phyloP scores from a whole-genome alignment of 2,329 filamentous ascomycete genomes.

The Xylaria sp. region DNA sequence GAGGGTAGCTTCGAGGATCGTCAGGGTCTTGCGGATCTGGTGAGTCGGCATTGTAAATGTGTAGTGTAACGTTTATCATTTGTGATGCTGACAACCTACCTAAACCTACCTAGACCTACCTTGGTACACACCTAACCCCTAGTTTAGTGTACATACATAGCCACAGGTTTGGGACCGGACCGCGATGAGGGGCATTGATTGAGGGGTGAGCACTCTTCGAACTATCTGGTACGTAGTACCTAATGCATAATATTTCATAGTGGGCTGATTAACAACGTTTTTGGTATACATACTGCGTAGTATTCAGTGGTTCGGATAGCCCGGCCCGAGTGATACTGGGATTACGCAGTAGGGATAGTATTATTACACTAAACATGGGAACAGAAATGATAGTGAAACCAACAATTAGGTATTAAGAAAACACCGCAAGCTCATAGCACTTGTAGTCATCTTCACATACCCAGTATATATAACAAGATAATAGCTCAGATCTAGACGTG shows the following conservation, averaged over 20 bases:
- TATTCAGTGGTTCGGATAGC: constrained; percentile 24
- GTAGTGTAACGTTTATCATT: constrained; percentile 4
- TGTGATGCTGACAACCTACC: constrained; percentile 9
- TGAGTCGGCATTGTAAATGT: constrained; percentile 12
- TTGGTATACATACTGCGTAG: neutral
- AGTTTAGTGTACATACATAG: neutral
- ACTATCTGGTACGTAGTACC: too few relatives aligned
- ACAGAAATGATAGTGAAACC: too few relatives aligned
- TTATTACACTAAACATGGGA: too few relatives aligned
- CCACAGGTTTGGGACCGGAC: constrained; percentile 4
- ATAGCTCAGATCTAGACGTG: neutral
- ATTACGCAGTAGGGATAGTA: too few relatives aligned
- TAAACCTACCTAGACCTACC: too few relatives aligned
- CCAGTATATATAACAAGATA: too few relatives aligned
- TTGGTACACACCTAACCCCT: neutral
- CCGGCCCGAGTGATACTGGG: constrained; percentile 17
- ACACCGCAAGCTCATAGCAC: too few relatives aligned
- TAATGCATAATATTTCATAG: too few relatives aligned
- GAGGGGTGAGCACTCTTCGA: constrained; percentile 29
- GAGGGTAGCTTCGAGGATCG: neutral
- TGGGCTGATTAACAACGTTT: constrained; percentile 15
- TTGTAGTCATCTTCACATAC: too few relatives aligned
- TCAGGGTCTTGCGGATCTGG: constrained; percentile 16
- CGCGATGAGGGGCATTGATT: constrained; percentile 24
- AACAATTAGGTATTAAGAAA: too few relatives aligned